Evolutionary conservation across 768 basidiomycete species (phyloP), one percentile per base, ranked within the genome.

Genomic region (Holtermannia corniformis): DNA sequence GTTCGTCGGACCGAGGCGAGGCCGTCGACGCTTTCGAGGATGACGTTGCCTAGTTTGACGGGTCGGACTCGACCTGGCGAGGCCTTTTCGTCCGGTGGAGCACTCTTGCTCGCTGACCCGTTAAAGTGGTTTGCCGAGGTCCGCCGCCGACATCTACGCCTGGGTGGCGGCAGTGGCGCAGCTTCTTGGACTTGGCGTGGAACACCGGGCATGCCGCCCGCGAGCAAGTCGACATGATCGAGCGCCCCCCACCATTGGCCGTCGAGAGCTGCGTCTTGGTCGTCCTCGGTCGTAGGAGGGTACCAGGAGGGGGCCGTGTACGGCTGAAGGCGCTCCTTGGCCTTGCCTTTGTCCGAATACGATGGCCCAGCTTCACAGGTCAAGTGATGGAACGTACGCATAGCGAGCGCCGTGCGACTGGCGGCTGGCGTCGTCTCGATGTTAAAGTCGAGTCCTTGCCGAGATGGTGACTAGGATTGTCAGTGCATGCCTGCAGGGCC

Each of bases 291-390:
- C 21, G 50, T 25, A 3, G 47, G 22, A 23, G 64, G 60, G 43
- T 59, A 68, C 67, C 67, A 68, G 3, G 59, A 10, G 7, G 67
- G 67, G 26, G 64, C 47, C 3, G 62, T 23, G 21, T 44, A 52
- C 1, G 43, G 47, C 24, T 49, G 48, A 3, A 63, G 50, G 5
- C 62, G 20, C 19, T 68, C 67, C 41, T 58, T 63, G 11, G 60
- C 62, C 50, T 65, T 68, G 7, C 64, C 67, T 41, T 65, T 68
- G 12, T 68, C 67, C 10, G 57, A 56, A 28, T 54, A 61, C 0
- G 67, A 65, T 3, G 62, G 60, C n/a, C 62, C 67, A 40, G 64
- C 26, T 26, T 60, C 32, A 16, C 32, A 37, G 7, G 32, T 37
- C n/a, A n/a, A n/a, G 7, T 37, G 32, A 37, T 16, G 59, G 56